phyloP scores from a whole-genome alignment of 2,329 filamentous ascomycete species.

The Fusarium euwallaceae region DNA sequence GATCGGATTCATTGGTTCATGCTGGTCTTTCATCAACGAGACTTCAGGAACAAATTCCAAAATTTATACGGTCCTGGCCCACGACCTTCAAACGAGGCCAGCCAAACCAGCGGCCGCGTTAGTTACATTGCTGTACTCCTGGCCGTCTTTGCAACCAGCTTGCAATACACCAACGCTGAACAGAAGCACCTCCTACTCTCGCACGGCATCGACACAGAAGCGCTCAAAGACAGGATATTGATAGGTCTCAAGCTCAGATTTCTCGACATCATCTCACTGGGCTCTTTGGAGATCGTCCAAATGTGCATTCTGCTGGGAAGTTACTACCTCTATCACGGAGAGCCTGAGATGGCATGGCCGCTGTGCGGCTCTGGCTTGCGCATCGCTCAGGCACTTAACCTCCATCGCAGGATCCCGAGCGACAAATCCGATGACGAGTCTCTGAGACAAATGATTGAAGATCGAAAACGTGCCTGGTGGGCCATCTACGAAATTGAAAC shows the following conservation, averaged over 20 bases:
- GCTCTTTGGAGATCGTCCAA: slow-evolving; percentile 50
- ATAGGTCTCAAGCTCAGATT: slow-evolving; percentile 8
- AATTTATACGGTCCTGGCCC: slow-evolving; percentile 14
- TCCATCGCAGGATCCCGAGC: slow-evolving; percentile 42
- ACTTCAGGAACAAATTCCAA: slow-evolving; percentile 42
- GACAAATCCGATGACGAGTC: background rate
- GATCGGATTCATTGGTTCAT: slow-evolving; percentile 56
- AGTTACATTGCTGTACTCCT: slow-evolving; percentile 26
- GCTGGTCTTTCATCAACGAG: slow-evolving; percentile 52
- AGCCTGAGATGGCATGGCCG: slow-evolving; percentile 54
- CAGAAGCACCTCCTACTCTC: slow-evolving; percentile 1
- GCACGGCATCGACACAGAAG: background rate
- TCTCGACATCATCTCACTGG: slow-evolving; percentile 30
- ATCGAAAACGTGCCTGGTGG: slow-evolving; percentile 56
- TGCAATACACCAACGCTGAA: slow-evolving; percentile 12
- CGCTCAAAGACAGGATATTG: slow-evolving; percentile 9
- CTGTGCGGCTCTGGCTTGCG: slow-evolving; percentile 54
- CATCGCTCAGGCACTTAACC: slow-evolving; percentile 51
- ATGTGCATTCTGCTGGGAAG: slow-evolving; percentile 53
- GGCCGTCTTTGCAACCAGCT: slow-evolving; percentile 28
- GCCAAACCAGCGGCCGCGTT: background rate
- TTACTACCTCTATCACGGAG: slow-evolving; percentile 54
- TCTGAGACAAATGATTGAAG: slow-evolving; percentile 33
- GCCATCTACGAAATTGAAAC: slow-evolving; percentile 57
- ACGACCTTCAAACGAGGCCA: background rate